Percentiles rank a stretch among this genome's conserved stretches.
These are phyloP conservation scores for Phytophthora citricola DNA, from an alignment of 352 stramenopile genomes.

Conservation along the genomic window DNA sequence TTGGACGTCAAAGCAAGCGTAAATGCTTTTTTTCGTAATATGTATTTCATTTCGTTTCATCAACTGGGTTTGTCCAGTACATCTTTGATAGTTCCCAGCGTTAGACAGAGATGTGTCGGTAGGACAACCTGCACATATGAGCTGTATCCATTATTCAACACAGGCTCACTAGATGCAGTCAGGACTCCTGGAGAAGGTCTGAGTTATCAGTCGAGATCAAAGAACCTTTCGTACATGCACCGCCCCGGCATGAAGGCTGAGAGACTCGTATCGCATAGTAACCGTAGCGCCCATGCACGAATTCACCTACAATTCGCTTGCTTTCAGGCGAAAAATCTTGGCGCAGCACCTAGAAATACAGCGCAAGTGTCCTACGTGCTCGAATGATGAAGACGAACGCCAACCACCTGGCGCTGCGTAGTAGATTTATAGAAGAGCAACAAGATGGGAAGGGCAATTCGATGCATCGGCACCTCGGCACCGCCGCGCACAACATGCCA, in stretches of 20 bases:
- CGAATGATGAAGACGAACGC: conserved; percentile 8
- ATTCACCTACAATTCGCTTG: conserved; percentile 3
- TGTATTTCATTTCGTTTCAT: conserved; percentile 36
- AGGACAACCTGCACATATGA: too few species aligned
- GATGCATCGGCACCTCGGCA: conserved; percentile 1
- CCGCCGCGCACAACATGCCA: neutral
- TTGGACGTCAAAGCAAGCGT: conserved; percentile 25
- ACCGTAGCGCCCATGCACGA: conserved; percentile 18
- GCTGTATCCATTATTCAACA: too few species aligned
- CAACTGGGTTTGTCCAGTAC: conserved; percentile 2
- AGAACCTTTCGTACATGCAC: too few species aligned
- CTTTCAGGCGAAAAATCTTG: conserved; percentile 6
- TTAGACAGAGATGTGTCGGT: too few species aligned
- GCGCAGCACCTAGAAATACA: conserved; percentile 1
- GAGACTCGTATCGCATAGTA: conserved; percentile 27
- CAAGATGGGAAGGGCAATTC: conserved; percentile 20
- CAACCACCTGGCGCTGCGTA: conserved; percentile 16
- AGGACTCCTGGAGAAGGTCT: too few species aligned
- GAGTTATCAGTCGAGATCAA: too few species aligned
- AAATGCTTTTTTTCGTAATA: conserved; percentile 34
- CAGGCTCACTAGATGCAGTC: too few species aligned
- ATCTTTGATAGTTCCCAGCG: too few species aligned
- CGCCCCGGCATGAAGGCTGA: too few species aligned
- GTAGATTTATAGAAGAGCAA: conserved; percentile 21
- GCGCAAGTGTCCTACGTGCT: conserved; percentile 26